Evolutionary conservation across 2,329 filamentous ascomycete genomes (phyloP), one percentile per base, ranked within the genome.

Genomic region (Colletotrichum lupini): DNA sequence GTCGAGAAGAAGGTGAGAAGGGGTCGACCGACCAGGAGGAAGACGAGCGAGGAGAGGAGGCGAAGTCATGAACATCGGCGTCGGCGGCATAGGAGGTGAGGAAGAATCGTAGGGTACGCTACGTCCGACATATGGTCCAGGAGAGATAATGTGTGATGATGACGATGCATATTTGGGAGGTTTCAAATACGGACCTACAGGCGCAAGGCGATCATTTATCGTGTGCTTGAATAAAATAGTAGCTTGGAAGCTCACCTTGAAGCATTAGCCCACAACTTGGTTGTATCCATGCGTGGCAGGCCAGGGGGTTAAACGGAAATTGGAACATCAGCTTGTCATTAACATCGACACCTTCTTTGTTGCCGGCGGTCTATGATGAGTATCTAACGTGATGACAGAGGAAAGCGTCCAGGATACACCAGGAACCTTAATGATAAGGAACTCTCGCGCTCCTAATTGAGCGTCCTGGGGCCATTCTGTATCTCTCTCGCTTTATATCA

Each of bases 291-390:
- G 24, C 11, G 26, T 32, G 3, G 9, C 19, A 30, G 16, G 52
- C 28, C 26, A 42, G 19, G 6, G 26, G 19, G 46, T 26, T 37
- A 12, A 57, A 19, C 24, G 19, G 62, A 7, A 46, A 37, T 46
- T 59, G 26, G 53, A 72, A 68, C 58, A 68, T 53, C 52, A 68
- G 57, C 62, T 74, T 57, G 37, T 63, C 72, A 72, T 72, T 63
- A 74, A 59, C 56, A 71, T 69, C 71, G 61, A 73, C 71, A 73
- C 61, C 58, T 68, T 73, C 35, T 66, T 46, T 72, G 53, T 68
- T 68, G 72, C 63, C 52, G 68, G 59, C 68, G 68, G 68, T 74
- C 72, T 72, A 74, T 72, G 49, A 68, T 64, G 62, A 74, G 68
- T 72, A 74, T 74, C 72, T 74, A 72, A 72, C 68, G 53, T 46